Evolutionary conservation across 768 basidiomycete species (phyloP).

Genomic region (Podaxis pistillaris): DNA sequence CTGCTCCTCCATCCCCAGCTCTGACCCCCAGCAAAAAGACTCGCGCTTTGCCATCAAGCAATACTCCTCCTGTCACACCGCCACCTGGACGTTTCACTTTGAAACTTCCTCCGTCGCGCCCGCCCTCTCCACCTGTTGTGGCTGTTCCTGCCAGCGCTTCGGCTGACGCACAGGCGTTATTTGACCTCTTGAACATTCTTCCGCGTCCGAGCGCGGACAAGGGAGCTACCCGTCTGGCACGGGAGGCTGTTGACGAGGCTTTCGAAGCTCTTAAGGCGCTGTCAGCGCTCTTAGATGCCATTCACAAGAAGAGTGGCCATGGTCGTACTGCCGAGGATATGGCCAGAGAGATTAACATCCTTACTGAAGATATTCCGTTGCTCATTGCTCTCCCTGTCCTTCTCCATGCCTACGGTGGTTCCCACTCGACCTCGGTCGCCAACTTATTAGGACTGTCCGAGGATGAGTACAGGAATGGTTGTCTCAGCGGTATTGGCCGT

Average conservation of each 20-base stretch:
- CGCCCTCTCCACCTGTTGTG: slow-evolving; percentile 54
- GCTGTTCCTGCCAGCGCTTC: slow-evolving; percentile 40
- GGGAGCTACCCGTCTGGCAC: slow-evolving; percentile 53
- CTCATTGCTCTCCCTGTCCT: slow-evolving; percentile 72
- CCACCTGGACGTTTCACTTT: slow-evolving; percentile 60
- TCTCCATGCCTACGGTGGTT: slow-evolving; percentile 43
- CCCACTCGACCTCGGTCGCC: slow-evolving; percentile 42
- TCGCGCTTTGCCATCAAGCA: slow-evolving; percentile 34
- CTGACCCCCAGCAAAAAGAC: slow-evolving; percentile 27
- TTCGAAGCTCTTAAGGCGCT: slow-evolving; percentile 63
- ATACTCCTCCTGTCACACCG: slow-evolving; percentile 55
- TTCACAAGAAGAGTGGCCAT: slow-evolving; percentile 23
- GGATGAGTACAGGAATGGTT: slow-evolving; percentile 64
- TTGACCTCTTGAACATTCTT: slow-evolving; percentile 55
- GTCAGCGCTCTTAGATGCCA: slow-evolving; percentile 53
- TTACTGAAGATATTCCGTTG: slow-evolving; percentile 69
- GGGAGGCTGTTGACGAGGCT: slow-evolving; percentile 80
- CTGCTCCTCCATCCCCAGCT: slow-evolving; percentile 37
- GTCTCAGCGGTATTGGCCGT: slow-evolving; percentile 71
- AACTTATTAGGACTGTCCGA: slow-evolving; percentile 57
- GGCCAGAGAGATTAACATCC: slow-evolving; percentile 44
- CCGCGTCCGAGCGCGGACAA: slow-evolving; percentile 59
- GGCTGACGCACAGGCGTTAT: slow-evolving; percentile 61
- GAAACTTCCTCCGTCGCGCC: slow-evolving; percentile 67
- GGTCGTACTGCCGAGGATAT: slow-evolving; percentile 24